Evolutionary conservation across 2,329 filamentous ascomycete genomes (phyloP), one percentile per base, ranked within the genome.

Genomic region (Colletotrichum agaves): DNA sequence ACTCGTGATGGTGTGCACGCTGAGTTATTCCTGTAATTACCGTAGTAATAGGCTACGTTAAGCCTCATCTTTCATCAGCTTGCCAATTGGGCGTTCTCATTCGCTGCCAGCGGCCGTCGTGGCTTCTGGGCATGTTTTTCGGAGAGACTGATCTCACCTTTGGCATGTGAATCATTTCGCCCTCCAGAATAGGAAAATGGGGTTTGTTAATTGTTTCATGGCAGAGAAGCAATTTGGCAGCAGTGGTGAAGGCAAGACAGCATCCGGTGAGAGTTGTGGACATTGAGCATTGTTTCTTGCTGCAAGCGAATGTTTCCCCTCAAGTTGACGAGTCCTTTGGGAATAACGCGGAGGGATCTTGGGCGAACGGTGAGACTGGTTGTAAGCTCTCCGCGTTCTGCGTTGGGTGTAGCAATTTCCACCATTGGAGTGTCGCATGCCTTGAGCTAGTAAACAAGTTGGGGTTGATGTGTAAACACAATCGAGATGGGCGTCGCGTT

Each of bases 111-210:
- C 23, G 27, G 15, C 15, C 41, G 37, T 37, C 35, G 33, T 49
- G 56, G 44, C 43, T 59, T 59, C 21, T 31, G 43, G 31, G 10
- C 56, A 39, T 59, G 43, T 59, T 31, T 49, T 19, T 49, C 53
- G 31, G 43, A 39, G 43, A 47, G n/a, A 23, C 43, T 31, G 15
- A 49, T 59, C 56, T 59, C 13, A 59, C 43, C 10, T 39, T 37
- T 49, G 56, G 43, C 43, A 59, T 59, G 56, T 59, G 56, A 17
- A 49, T 39, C 17, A 27, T 37, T 27, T 12, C 13, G 39, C 19
- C 17, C 31, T 39, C 19, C n/a, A 47, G 13, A 59, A n/a, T 37
- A 10, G 23, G 21, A 5, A 21, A 4, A 10, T 3, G 2, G 35
- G 35, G 5, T 33, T 11, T 50, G n/a, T n/a, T n/a, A n/a, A n/a